Conservation (phyloP, 257 asterid species). For the Nicotiana otophora region DNA sequence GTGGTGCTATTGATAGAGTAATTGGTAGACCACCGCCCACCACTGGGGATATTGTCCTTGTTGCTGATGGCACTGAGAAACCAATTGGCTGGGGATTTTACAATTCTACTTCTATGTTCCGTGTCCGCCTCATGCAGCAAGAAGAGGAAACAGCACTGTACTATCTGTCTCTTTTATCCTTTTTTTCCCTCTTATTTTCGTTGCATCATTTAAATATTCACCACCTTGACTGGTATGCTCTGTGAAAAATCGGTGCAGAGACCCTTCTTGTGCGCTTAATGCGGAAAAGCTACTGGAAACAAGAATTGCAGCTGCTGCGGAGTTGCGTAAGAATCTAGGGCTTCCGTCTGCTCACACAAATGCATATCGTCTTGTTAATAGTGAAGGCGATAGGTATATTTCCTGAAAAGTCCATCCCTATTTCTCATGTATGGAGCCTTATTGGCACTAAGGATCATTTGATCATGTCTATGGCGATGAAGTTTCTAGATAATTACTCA, state of each 20-base stretch:
- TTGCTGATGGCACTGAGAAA: slow-evolving; percentile 80
- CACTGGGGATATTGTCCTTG: slow-evolving; percentile 84
- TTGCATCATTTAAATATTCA: background rate
- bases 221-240: slow-evolving; percentile 12
- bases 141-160: slow-evolving; percentile 85
- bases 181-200: background rate
- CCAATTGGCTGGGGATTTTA: slow-evolving; percentile 98
- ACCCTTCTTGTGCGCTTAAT: slow-evolving; percentile 61
- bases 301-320: slow-evolving; percentile 64
- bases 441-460: background rate
- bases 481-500: background rate
- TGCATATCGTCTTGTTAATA: slow-evolving; percentile 90
- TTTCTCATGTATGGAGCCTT: background rate
- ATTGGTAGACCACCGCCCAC: slow-evolving; percentile 85
- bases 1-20: slow-evolving; percentile 91
- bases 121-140: slow-evolving; percentile 90
- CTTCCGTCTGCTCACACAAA: slow-evolving; percentile 72
- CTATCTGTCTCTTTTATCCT: background rate
- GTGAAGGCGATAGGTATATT: slow-evolving; percentile 90
- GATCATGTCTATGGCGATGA: background rate
- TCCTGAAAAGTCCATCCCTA: background rate
- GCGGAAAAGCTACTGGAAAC: slow-evolving; percentile 61
- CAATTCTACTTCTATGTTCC: slow-evolving; percentile 91
- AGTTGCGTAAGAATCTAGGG: slow-evolving; percentile 56
- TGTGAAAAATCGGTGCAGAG: slow-evolving; percentile 37